These are phyloP conservation scores for Parmelia sp. DNA, from an alignment of 495 filamentous ascomycete species.

Conservation along the genomic window DNA sequence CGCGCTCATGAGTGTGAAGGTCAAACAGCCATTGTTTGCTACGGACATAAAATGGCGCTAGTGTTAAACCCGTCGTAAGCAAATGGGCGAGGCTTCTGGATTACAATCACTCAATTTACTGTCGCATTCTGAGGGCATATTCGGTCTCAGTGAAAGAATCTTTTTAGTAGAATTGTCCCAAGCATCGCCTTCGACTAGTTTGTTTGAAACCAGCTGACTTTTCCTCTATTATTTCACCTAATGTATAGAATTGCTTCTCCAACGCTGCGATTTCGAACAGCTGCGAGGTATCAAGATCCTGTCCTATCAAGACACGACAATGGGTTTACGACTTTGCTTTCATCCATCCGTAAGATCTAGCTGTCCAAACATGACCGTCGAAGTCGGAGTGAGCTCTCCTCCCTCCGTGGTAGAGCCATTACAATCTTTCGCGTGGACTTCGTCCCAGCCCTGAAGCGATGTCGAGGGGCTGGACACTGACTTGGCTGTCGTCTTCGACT, in stretches of 20 bases:
- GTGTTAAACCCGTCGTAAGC: neutral
- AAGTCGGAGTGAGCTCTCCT: constrained; percentile 1
- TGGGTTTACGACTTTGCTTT: no score
- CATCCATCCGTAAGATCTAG: neutral
- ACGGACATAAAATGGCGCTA: neutral
- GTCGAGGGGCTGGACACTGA: neutral
- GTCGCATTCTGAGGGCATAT: no score
- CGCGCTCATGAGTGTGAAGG: neutral
- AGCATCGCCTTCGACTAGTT: neutral
- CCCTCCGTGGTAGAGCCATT: neutral
- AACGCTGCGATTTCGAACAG: neutral
- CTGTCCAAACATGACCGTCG: neutral
- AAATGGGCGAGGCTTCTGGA: neutral
- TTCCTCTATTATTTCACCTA: neutral
- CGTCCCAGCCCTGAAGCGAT: neutral
- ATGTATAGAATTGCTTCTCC: neutral
- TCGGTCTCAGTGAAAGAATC: no score
- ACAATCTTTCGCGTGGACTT: neutral
- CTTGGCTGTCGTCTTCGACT: neutral
- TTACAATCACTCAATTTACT: no score
- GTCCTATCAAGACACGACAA: no score
- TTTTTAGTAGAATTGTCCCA: neutral
- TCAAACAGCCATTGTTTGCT: neutral
- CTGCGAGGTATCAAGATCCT: neutral
- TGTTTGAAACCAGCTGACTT: neutral